A percentile compares a stretch with the other conserved stretches of the same genome.
Conservation (phyloP, 768 basidiomycete species). For the Naganishia randhawae region DNA sequence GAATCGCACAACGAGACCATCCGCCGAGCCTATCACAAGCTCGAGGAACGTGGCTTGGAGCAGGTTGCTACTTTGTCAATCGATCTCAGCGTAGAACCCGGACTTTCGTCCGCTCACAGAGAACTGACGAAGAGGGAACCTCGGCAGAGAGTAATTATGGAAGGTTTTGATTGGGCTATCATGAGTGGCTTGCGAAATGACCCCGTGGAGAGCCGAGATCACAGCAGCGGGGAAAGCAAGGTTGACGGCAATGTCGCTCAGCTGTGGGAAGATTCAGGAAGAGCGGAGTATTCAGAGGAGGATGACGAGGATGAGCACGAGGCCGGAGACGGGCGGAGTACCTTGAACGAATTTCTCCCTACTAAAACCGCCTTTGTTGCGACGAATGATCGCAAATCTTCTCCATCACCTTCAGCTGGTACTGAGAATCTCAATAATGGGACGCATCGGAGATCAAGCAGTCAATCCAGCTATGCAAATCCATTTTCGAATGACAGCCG, state of each 20-base stretch:
- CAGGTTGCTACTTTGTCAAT: slow-evolving; percentile 5
- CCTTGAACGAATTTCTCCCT: not conserved
- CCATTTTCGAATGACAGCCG: not conserved
- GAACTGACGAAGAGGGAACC: slow-evolving; percentile 1
- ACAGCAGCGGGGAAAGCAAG: slow-evolving; percentile 7
- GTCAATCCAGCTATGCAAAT: not conserved
- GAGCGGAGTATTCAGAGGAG: not conserved
- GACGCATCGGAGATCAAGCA: not conserved
- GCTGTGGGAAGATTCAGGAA: not conserved
- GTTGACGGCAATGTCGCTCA: not conserved
- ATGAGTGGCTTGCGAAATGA: slow-evolving; percentile 19
- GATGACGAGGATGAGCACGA: not conserved
- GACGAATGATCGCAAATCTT: not conserved
- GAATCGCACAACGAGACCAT: slow-evolving; percentile 2
- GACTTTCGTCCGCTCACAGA: slow-evolving; percentile 19
- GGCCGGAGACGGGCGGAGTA: not conserved
- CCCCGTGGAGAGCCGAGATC: not conserved
- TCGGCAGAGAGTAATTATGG: slow-evolving; percentile 14
- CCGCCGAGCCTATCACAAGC: not conserved
- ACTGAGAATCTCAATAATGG: not conserved
- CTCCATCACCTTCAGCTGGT: not conserved
- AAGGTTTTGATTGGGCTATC: slow-evolving; percentile 24
- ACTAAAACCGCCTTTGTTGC: not conserved
- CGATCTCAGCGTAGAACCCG: slow-evolving; percentile 19
- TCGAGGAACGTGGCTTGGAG: slow-evolving; percentile 1